Base-by-base conservation (phyloP, 208 protist genomes). In the Trypanosoma platydactyli region DNA sequence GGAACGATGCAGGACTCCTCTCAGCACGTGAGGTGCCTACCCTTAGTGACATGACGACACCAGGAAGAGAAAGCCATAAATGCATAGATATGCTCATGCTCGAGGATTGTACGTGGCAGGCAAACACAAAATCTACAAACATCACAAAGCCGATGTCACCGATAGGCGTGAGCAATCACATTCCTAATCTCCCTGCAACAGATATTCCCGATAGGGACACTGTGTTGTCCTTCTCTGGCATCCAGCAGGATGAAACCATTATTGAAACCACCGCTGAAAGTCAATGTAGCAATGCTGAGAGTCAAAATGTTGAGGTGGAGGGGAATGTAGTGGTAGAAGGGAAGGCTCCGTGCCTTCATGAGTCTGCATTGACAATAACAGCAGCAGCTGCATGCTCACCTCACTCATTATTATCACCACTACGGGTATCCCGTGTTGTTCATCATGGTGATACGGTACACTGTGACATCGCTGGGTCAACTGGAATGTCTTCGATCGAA, bases 1-100 rank as follows among this genome's bases (percentile, higher is more conserved):
- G 25, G 5, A 46, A 63, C 16, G 46, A 49, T 29, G 38, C 9
- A 22, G 46, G n/a, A 22, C 1, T 24, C 13, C 25, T 51, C 22
- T 56, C 52, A 35, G 30, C 30, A 7, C 16, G 5, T 4, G 53
- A n/a, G 5, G 29, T 71, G 24, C 56, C 64, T 27, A 63, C 29
- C 42, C 54, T 71, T 33, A 71, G 64, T 38, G 54, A 56, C 27
- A 57, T 59, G 2, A 71, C 64, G 1, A 52, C 64, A 24, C 35
- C 44, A 16, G 48, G 35, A 16, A 48, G 55, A 41, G 64, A 55
- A 63, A 71, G 55, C 27, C 46, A 40, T 46, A 4, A 44, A 15
- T 29, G 51, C 44, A 54, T 3, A 33, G 50, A 50, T n/a, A 12
- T 25, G n/a, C 25, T 18, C 29, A 16, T 40, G 11, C 22, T 30